phyloP scores from a whole-genome alignment of 345 rosid genomes.

The Clarkia xantiana region DNA sequence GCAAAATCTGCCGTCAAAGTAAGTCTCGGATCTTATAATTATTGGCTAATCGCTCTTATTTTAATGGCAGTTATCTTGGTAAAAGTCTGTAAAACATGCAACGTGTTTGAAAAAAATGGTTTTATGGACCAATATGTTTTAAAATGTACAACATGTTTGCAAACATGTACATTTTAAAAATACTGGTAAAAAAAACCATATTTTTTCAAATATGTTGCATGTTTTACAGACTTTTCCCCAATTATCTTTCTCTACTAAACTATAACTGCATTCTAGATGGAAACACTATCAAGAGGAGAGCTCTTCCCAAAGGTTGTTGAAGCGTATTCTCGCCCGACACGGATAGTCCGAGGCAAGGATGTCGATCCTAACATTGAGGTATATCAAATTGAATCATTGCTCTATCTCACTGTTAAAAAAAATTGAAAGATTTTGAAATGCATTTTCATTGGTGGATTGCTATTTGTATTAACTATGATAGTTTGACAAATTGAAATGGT shows the following conservation, averaged over 20 bases:
- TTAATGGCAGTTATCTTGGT: too few relatives aligned
- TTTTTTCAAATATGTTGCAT: too few relatives aligned
- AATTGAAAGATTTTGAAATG: neutral
- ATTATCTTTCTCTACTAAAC: too few relatives aligned
- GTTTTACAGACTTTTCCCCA: too few relatives aligned
- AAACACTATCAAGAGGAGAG: constrained; percentile 42
- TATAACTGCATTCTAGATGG: constrained; percentile 42
- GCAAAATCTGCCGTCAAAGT: constrained; percentile 68
- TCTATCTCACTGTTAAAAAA: neutral
- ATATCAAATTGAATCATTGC: neutral
- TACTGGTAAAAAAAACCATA: too few relatives aligned
- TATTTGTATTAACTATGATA: neutral
- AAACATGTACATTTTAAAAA: too few relatives aligned
- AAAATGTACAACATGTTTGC: too few relatives aligned
- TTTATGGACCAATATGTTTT: too few relatives aligned
- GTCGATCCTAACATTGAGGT: constrained; percentile 51
- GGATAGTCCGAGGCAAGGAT: constrained; percentile 85
- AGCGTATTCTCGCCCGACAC: constrained; percentile 91
- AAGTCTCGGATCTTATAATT: constrained; percentile 8
- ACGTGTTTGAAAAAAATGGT: too few relatives aligned
- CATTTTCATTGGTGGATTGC: neutral
- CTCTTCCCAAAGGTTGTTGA: constrained; percentile 66
- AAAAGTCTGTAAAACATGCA: too few relatives aligned
- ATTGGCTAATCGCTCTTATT: too few relatives aligned
- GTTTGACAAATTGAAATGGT: too few relatives aligned